Conservation (phyloP, 2,329 filamentous ascomycete genomes). For the Leptosphaerulina australis region DNA sequence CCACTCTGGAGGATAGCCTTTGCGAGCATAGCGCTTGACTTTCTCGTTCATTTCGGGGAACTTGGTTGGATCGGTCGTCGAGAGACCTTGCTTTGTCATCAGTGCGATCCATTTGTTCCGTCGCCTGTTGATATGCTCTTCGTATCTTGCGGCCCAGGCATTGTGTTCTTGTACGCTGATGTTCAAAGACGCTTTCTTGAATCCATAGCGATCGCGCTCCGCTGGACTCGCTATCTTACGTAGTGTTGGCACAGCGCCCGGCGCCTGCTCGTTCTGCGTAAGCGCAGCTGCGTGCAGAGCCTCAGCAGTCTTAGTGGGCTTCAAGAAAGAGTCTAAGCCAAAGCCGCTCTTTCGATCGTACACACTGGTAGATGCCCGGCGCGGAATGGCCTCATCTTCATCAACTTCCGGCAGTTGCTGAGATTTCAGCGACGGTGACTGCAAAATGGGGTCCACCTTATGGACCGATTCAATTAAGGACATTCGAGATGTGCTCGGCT, state of each 20-base stretch:
- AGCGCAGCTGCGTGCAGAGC: constrained; percentile 11
- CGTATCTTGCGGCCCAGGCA: constrained; percentile 77
- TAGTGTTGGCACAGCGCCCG: constrained; percentile 18
- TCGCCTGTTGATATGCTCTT: constrained; percentile 73
- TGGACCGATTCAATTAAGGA: constrained; percentile 24
- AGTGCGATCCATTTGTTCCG: constrained; percentile 81
- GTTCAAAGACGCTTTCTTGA: constrained; percentile 85
- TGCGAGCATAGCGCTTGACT: constrained; percentile 87
- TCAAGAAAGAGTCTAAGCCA: constrained; percentile 15
- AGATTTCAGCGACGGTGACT: constrained; percentile 32
- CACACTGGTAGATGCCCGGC: constrained; percentile 45
- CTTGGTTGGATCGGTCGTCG: constrained; percentile 71
- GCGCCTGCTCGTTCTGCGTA: constrained; percentile 6
- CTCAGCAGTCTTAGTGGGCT: constrained; percentile 4
- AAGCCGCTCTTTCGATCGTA: constrained; percentile 41
- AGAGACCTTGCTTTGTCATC: constrained; percentile 76
- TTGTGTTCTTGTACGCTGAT: constrained; percentile 80
- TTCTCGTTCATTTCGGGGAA: constrained; percentile 84
- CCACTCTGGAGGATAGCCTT: constrained; percentile 92
- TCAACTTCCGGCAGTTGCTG: constrained; percentile 43
- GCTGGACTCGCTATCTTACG: constrained; percentile 34
- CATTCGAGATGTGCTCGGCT: constrained; percentile 26
- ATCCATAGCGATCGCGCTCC: constrained; percentile 82
- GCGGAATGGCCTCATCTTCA: constrained; percentile 43
- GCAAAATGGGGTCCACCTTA: constrained; percentile 16